Percentiles rank a stretch among this genome's conserved stretches.
Evolutionary conservation across 257 asterid genomes (phyloP).

Genomic region (Jaltomata sinuosa): DNA sequence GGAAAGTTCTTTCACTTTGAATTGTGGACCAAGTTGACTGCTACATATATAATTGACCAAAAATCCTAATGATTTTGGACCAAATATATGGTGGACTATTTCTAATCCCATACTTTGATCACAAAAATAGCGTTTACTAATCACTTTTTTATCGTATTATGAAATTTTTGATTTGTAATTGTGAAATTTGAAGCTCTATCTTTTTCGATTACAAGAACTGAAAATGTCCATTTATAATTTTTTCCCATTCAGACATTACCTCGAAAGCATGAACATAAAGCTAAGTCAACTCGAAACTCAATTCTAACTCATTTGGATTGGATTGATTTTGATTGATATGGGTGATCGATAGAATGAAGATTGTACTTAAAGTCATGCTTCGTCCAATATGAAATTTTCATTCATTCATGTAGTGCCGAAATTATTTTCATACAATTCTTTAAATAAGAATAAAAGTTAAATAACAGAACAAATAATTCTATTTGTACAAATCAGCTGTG

Average conservation of each 20-base stretch:
- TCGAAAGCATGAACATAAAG: neutral
- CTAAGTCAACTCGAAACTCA: neutral
- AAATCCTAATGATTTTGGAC: neutral
- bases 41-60: neutral
- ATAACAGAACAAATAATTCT: neutral
- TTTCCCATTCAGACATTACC: neutral
- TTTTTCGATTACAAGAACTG: neutral
- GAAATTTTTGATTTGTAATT: neutral
- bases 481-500: neutral
- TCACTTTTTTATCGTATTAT: neutral
- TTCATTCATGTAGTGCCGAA: fast-evolving
- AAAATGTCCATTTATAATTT: neutral
- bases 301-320: neutral
- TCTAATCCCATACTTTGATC: no score
- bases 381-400: neutral
- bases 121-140: neutral
- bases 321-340: neutral
- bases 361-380: neutral
- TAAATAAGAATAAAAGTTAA: neutral
- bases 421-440: no score
- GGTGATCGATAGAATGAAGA: neutral
- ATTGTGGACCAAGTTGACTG: no score
- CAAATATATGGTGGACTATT: neutral
- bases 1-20: no score
- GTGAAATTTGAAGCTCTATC: no score